Base-by-base conservation (phyloP, 208 protist genomes). In the Strigomonas culicis region DNA sequence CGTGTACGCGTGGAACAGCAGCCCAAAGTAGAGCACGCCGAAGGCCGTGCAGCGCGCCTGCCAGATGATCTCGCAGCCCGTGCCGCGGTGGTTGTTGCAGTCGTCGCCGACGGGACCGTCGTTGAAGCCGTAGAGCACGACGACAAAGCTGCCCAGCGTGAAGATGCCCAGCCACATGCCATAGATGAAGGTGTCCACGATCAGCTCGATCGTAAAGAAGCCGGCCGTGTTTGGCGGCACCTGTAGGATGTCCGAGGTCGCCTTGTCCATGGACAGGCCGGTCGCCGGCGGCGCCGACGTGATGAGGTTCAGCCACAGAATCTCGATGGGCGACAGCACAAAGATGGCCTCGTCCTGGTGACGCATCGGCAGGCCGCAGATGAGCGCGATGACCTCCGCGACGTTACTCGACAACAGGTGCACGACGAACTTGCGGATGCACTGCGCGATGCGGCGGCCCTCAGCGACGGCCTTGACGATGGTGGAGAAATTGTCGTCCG, bases 401-500 rank as follows among this genome's bases (percentile, higher is more conserved):
- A 94, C 87, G 72, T 97, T 97, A 57, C 81, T 84, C 32, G 89
- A 92, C 39, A 97, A 75, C 19, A 95, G 67, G 63, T 95, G 90
- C 8, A 94, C 77, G 11, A 95, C 82, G 67, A 97, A 97, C 77
- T 97, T 97, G 44, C 77, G 57, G 55, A 97, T 95, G 66, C 84
- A 92, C 73, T 91, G 82, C 47, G 81, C 86, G 57, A 95, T 90
- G 41, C 87, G 84, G 52, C 92, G 75, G 21, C 92, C 92, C 68
- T 95, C 84, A 17, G 88, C 83, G 53, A 97, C 82, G 10, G 92
- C 88, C 72, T 92, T 95, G 25, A 99, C 98, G 71, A 99, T 99
- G 0, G 97, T 98, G 8, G 81, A 58, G 74, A 99, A 99, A 82
- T 99, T 99, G 84, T 99, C 98, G 80, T 99, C 98, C 31, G 98